Evolutionary conservation across 345 rosid species (phyloP), one percentile per base, ranked within the genome.

Genomic region (Anacardium occidentale): DNA sequence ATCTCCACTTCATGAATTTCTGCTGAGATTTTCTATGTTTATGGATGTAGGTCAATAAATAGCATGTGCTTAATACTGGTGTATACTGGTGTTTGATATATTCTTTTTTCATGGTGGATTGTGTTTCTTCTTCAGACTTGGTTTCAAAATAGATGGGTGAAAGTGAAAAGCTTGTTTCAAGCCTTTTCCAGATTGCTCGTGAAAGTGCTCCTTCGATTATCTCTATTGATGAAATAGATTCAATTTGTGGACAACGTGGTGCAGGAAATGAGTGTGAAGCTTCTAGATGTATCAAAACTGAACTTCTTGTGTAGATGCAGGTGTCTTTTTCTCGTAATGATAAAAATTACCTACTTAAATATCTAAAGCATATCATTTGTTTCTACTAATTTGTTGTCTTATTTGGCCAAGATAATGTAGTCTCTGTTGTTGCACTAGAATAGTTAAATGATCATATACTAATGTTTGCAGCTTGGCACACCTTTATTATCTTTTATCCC

Each of bases 121-220:
- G 98, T 76, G 86, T 93, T 68, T 93, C 98, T 77, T 93, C 98
- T 11, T 93, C 97, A 42, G 98, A 93, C 83, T 87, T 91, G 73
- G 97, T 93, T 62, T 93, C 98, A 51, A 93, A 93, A 81, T 93
- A 97, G 98, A 93, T 93, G 98, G 98, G 97, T 66, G 98, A 93
- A 82, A 93, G 98, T 79, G 98, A 93, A 76, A 93, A 93, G 86
- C 84, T 93, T 48, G 98, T 93, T 22, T 85, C 98, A 63, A 93
- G 86, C 78, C 97, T 93, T 77, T 91, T 93, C 64, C 86, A 91
- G 76, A 93, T 93, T 97, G 96, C 97, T 69, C 92, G 97, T 37
- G 98, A 91, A 79, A 91, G 96, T 93, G 86, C 95, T 61, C 98
- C 98, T 0, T 89, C 98, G 12, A 91, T 93, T 68, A 93, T 93